A percentile compares a stretch with the other conserved stretches of the same genome.
Conservation (phyloP, 345 rosid genomes). For the Hevea brasiliensis region DNA sequence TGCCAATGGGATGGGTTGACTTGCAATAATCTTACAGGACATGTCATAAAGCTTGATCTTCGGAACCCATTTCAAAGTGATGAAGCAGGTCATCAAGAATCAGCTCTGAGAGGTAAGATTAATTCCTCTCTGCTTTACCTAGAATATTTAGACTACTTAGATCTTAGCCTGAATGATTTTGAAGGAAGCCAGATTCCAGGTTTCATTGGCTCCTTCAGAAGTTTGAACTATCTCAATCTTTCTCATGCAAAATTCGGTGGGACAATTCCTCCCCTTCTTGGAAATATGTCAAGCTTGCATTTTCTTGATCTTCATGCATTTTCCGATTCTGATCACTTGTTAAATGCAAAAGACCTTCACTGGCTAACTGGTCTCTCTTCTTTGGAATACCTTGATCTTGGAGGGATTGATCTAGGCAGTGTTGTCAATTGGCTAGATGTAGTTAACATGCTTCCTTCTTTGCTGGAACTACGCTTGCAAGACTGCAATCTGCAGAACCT, state of each 20-base stretch:
- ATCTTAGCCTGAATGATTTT: conserved; percentile 21
- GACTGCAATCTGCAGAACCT: not conserved
- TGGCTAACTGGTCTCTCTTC: not conserved
- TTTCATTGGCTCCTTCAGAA: conserved; percentile 12
- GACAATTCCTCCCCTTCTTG: conserved; percentile 13
- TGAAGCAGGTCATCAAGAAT: not conserved
- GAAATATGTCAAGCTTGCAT: conserved; percentile 21
- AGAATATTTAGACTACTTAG: conserved; percentile 5
- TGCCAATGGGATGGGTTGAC: not conserved
- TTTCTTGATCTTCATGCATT: conserved; percentile 19
- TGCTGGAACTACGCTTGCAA: not conserved
- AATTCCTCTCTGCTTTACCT: conserved; percentile 16
- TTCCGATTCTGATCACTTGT: not conserved
- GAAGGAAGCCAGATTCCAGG: conserved; percentile 3
- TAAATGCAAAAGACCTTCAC: not conserved
- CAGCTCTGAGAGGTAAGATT: conserved; percentile 11
- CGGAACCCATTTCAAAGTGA: not conserved
- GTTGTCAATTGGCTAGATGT: not conserved
- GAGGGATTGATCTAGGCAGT: not conserved
- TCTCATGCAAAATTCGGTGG: not conserved
- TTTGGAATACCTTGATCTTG: not conserved
- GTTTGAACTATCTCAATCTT: conserved; percentile 10
- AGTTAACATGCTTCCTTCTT: conserved; percentile 5
- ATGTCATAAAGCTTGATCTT: conserved; percentile 4
- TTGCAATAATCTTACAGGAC: not conserved